Percentiles rank a stretch among this genome's conserved stretches.
Evolutionary conservation across 371 early-diverging fungal species (phyloP).

Genomic region (Coemansia sp.): DNA sequence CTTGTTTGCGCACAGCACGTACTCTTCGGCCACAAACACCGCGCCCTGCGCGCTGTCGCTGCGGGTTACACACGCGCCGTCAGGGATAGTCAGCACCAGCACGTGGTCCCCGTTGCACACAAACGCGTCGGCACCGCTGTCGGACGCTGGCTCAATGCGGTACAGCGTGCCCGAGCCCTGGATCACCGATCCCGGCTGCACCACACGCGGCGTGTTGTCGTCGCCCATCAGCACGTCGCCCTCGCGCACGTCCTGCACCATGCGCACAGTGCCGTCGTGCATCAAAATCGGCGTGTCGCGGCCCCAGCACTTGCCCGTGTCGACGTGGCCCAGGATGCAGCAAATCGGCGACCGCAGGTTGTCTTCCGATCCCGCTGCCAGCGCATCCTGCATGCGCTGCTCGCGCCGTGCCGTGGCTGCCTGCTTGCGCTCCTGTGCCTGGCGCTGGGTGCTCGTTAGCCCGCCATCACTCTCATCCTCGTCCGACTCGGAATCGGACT

Average conservation of each 20-base stretch:
- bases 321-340: slow-evolving; percentile 99
- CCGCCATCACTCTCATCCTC: slow-evolving; percentile 58
- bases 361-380: slow-evolving; percentile 84
- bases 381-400: slow-evolving; percentile 72
- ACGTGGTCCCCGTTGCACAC: slow-evolving; percentile 51
- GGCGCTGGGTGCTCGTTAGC: slow-evolving; percentile 59
- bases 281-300: slow-evolving; percentile 45
- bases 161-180: slow-evolving; percentile 41
- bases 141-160: slow-evolving; percentile 27
- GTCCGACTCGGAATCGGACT: slow-evolving; percentile 45
- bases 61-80: slow-evolving; percentile 16
- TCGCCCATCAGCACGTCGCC: slow-evolving; percentile 50
- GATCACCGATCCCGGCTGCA: slow-evolving; percentile 43
- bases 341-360: slow-evolving; percentile 98
- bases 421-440: slow-evolving; percentile 70
- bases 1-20: background rate
- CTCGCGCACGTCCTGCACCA: slow-evolving; percentile 40
- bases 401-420: slow-evolving; percentile 78
- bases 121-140: slow-evolving; percentile 31
- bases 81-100: slow-evolving; percentile 33
- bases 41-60: background rate
- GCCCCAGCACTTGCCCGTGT: slow-evolving; percentile 83
- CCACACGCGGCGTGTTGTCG: slow-evolving; percentile 41
- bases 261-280: slow-evolving; percentile 38
- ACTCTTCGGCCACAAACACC: slow-evolving; percentile 4